Evolutionary conservation across 345 rosid species (phyloP).

Genomic region (Abelmoschus esculentus): DNA sequence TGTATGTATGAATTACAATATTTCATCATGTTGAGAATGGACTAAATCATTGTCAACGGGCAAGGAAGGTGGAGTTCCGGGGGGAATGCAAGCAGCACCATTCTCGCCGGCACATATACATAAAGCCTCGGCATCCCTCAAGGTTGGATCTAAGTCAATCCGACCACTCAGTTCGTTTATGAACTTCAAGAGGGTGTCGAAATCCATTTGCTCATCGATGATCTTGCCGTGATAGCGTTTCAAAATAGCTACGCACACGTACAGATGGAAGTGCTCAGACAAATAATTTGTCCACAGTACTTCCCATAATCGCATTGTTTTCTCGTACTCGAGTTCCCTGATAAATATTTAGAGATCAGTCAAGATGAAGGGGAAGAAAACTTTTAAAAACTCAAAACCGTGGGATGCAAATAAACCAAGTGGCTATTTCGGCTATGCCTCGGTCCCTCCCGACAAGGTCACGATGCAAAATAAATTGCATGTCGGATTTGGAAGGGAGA

Average conservation of each 20-base stretch:
- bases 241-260: slow-evolving; percentile 76
- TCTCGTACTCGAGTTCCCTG: slow-evolving; percentile 84
- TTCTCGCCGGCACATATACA: slow-evolving; percentile 92
- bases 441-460: background rate
- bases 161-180: slow-evolving; percentile 83
- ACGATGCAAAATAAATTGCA: too few species aligned
- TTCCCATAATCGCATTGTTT: slow-evolving; percentile 85
- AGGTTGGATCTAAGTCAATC: slow-evolving; percentile 57
- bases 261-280: slow-evolving; percentile 86
- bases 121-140: slow-evolving; percentile 91
- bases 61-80: slow-evolving; percentile 87
- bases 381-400: background rate
- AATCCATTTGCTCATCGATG: slow-evolving; percentile 92
- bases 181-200: slow-evolving; percentile 86
- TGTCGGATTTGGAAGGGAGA: too few species aligned
- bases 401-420: background rate
- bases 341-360: slow-evolving; percentile 3
- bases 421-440: background rate
- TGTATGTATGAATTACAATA: slow-evolving; percentile 34
- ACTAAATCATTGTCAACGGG: slow-evolving; percentile 52
- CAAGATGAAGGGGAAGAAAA: background rate
- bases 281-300: slow-evolving; percentile 84
- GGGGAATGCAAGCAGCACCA: slow-evolving; percentile 88
- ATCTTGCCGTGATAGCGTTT: slow-evolving; percentile 80
- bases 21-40: slow-evolving; percentile 59